Base-by-base conservation (phyloP, 495 filamentous ascomycete species). In the Penicillium goetzii region DNA sequence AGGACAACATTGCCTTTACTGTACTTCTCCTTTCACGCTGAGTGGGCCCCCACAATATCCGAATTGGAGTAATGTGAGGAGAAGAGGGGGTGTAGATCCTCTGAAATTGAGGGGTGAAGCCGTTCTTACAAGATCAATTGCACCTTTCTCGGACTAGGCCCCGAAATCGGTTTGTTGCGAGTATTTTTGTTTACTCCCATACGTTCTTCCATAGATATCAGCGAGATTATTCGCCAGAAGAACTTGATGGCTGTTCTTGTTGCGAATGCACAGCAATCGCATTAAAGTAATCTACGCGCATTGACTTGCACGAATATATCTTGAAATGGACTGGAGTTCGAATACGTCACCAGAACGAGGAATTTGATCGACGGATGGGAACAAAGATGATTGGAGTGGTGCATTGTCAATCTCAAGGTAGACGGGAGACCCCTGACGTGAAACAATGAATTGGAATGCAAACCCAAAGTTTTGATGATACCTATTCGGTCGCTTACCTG, bases 51-150 rank as follows among this genome's bases (percentile, higher is more conserved):
- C 38, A 11, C 38, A 41, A 41, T 41, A n/a, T 19, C n/a, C 3
- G 40, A 21, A 21, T 43, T 43, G 40, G 40, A 43, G 40, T 43
- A 43, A 43, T 43, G 40, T 43, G 40, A 19, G 40, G 40, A 43
- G 40, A 43, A 21, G 40, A 19, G 40, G 40, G 19, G 40, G 1
- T 40, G 15, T 17, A 40, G 36, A 40, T 40, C 36, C 36, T 43
- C n/a, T 21, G n/a, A 10, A 21, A 6, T 12, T 8, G 40, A 17
- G 40, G 40, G 40, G 40, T 43, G 40, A 43, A 10, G 38, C 17
- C 34, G 8, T 36, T 36, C 34, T 12, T 12, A 12, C 15, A 17
- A 15, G 12, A 40, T 40, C 12, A 12, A 17, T 17, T 40, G 3
- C 34, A 14, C 10, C 10, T 14, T 40, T 15, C 5, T 17, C 14